Evolutionary conservation across 2,329 filamentous ascomycete genomes (phyloP).

Genomic region (Pseudocercospora cruenta): DNA sequence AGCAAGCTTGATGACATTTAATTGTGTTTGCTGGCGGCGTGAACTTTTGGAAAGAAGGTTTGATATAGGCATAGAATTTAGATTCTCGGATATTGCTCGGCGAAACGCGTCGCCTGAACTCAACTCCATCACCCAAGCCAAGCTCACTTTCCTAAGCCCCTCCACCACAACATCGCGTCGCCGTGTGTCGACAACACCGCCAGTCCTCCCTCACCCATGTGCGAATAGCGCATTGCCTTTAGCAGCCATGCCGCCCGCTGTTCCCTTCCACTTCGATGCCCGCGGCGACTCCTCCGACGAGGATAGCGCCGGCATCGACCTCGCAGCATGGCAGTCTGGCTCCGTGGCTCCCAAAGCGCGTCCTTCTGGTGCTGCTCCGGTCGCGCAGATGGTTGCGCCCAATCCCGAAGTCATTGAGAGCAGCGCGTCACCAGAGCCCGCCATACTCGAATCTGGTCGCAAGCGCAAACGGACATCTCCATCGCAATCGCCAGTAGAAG

Average conservation of each 20-base stretch:
- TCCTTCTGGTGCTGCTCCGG: slow-evolving; percentile 20
- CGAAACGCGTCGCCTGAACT: not conserved
- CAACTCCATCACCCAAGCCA: not conserved
- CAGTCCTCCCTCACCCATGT: not conserved
- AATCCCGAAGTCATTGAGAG: slow-evolving; percentile 18
- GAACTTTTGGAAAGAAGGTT: slow-evolving; percentile 1
- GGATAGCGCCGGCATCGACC: slow-evolving; percentile 30
- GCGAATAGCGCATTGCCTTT: slow-evolving; percentile 1
- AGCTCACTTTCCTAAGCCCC: not conserved
- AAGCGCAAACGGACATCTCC: slow-evolving; percentile 16
- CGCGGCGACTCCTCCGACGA: slow-evolving; percentile 36
- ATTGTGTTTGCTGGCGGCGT: not conserved
- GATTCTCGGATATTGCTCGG: slow-evolving; percentile 11
- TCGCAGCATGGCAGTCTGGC: slow-evolving; percentile 34
- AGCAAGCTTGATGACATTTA: slow-evolving; percentile 18
- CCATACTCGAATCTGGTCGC: slow-evolving; percentile 13
- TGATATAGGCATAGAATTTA: not conserved
- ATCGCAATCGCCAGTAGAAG: slow-evolving; percentile 10
- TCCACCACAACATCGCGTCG: not conserved
- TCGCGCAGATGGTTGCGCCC: slow-evolving; percentile 28
- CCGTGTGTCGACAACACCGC: not conserved
- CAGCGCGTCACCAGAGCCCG: slow-evolving; percentile 15
- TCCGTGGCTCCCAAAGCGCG: slow-evolving; percentile 13
- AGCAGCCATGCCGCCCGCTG: slow-evolving; percentile 15
- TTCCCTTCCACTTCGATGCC: slow-evolving; percentile 34